A percentile compares a stretch with the other conserved stretches of the same genome.
phyloP scores from a whole-genome alignment of 2,329 filamentous ascomycete genomes.

The Colletotrichum sp. region DNA sequence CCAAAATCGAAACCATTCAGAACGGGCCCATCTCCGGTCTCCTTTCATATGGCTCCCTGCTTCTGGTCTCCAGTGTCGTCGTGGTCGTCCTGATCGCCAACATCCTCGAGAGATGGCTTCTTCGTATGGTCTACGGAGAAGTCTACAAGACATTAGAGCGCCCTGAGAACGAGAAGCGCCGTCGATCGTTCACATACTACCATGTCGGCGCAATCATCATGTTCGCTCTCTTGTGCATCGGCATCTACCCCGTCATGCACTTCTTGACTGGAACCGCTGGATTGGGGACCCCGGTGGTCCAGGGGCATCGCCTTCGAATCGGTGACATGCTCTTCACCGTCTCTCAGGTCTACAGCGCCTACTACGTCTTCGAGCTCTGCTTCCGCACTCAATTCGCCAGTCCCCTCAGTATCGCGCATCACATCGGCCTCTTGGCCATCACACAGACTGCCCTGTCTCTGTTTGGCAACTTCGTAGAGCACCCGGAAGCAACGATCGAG shows the following conservation, averaged over 20 bases:
- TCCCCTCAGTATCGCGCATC: constrained; percentile 20
- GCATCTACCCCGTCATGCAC: constrained; percentile 10
- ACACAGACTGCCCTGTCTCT: constrained; percentile 18
- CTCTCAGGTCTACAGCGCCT: constrained; percentile 18
- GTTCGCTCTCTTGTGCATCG: constrained; percentile 11
- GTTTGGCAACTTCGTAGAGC: constrained; percentile 1
- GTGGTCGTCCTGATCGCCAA: constrained; percentile 14
- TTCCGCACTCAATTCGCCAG: constrained; percentile 21
- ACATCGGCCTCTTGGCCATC: constrained; percentile 19
- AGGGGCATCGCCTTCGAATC: constrained; percentile 1
- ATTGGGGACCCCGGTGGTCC: not conserved
- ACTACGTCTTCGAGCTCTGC: constrained; percentile 23
- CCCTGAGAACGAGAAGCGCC: constrained; percentile 17
- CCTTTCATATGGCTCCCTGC: constrained; percentile 6
- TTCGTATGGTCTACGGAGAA: constrained; percentile 5
- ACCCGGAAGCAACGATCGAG: constrained; percentile 14
- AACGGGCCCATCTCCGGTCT: constrained; percentile 11
- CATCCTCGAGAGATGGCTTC: constrained; percentile 18
- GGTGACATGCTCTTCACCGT: constrained; percentile 21
- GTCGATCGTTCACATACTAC: constrained; percentile 22
- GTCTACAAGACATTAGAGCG: not conserved
- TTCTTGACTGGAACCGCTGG: constrained; percentile 9
- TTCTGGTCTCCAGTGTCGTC: constrained; percentile 16
- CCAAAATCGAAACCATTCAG: constrained; percentile 12
- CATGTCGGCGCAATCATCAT: constrained; percentile 20